Evolutionary conservation across 345 rosid species (phyloP).

Genomic region (Pistacia vera): DNA sequence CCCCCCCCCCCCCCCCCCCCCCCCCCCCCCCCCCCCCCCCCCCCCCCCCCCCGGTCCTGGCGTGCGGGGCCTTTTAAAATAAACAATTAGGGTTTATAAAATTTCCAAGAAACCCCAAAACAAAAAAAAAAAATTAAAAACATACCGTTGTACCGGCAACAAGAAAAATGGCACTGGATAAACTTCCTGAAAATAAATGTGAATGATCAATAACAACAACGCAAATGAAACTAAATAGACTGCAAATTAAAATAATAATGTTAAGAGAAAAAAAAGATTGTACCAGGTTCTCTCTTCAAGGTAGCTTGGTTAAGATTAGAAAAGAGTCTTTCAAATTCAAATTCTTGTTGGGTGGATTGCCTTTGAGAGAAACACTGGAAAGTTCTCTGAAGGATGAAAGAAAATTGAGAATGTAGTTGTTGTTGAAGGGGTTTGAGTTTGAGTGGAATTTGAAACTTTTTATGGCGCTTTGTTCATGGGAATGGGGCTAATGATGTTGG

Average conservation of each 20-base stretch:
- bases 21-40: no score
- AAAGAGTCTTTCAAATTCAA: slow-evolving; percentile 72
- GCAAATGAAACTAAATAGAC: neutral
- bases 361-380: slow-evolving; percentile 48
- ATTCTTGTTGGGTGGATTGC: slow-evolving; percentile 35
- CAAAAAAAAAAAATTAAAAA: neutral
- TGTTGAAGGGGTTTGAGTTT: neutral
- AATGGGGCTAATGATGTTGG: neutral
- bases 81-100: no score
- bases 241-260: neutral
- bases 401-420: neutral
- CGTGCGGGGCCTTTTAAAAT: no score
- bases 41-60: no score
- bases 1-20: no score
- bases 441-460: neutral
- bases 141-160: slow-evolving; percentile 90
- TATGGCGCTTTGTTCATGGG: neutral
- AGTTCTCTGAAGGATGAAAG: slow-evolving; percentile 2
- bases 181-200: slow-evolving; percentile 55
- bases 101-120: neutral
- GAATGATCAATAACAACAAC: neutral
- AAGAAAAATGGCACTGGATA: slow-evolving; percentile 77
- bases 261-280: neutral
- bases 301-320: slow-evolving; percentile 83
- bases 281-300: slow-evolving; percentile 83